Base-by-base conservation (phyloP, 2,329 filamentous ascomycete genomes). In the Metarhizium sp. region DNA sequence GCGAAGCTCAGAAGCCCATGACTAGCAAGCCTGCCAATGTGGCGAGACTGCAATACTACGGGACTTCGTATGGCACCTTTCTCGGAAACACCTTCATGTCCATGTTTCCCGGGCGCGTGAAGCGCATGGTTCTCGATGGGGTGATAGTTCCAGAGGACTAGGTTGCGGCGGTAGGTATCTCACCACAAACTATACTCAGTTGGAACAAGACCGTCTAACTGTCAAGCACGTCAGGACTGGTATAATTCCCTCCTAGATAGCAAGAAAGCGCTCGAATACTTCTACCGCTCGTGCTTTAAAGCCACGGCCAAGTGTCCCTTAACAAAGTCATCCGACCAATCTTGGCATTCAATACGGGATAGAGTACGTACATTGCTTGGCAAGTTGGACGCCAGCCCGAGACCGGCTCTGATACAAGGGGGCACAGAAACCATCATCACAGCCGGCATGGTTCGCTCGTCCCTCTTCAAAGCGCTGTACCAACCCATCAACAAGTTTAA, bases 41-140 rank as follows among this genome's bases (percentile, higher is more conserved):
- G 25, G 51, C 62, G 10, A 59, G 64, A 13, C 57, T 76, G 32
- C 71, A 71, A 59, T 78, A 76, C 57, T 75, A 71, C 68, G 75
- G 75, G 0, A 69, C 77, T 50, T 75, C 72, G n/a, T 78, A 78
- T 6, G 60, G 62, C 8, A 64, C 60, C 6, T 14, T 61, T 0
- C 49, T 65, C 1, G 62, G 62, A 1, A 64, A 63, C 38, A 60
- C 59, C 0, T 63, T 64, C 38, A 50, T 61, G 1, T 64, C 62
- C 16, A 65, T 64, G 63, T 65, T 60, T 45, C 62, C 61, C 2
- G 60, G 60, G 1, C 58, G 62, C 2, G 62, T 75, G 2, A 69
- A 64, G 25, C 25, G 25, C 25, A 25, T 25, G 25, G 25, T 25
- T 25, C 25, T 25, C 1, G 25, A 25, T 25, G 25, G 25, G 25